A percentile compares a stretch with the other conserved stretches of the same genome.
Conservation (phyloP, 2,329 filamentous ascomycete genomes). For the Phialemonium atrogriseum region DNA sequence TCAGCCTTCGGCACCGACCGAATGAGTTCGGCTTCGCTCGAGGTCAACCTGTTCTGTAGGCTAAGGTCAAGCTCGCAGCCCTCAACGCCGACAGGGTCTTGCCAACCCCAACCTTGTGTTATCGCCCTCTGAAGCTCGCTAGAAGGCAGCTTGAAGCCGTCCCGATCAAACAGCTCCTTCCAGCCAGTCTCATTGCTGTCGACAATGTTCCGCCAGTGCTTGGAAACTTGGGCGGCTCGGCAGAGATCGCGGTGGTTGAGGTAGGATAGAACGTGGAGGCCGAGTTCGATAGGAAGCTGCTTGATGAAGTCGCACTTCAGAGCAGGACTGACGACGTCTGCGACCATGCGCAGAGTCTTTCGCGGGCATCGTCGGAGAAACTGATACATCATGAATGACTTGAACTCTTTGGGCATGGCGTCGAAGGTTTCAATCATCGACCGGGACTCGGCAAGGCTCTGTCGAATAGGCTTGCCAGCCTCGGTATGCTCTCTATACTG, state of each 20-base stretch:
- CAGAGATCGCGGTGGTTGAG: slow-evolving; percentile 82
- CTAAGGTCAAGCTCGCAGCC: slow-evolving; percentile 79
- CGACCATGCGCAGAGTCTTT: slow-evolving; percentile 81
- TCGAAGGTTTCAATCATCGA: slow-evolving; percentile 86
- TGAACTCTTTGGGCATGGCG: slow-evolving; percentile 81
- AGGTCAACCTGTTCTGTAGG: slow-evolving; percentile 41
- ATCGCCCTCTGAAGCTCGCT: slow-evolving; percentile 84
- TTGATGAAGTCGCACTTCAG: slow-evolving; percentile 89
- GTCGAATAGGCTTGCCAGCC: slow-evolving; percentile 28
- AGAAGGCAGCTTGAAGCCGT: slow-evolving; percentile 70
- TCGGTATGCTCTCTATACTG: slow-evolving; percentile 16
- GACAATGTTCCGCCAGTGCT: slow-evolving; percentile 82
- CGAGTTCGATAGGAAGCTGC: slow-evolving; percentile 76
- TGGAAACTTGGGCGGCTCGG: slow-evolving; percentile 85
- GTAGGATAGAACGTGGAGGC: slow-evolving; percentile 79
- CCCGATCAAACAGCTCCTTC: slow-evolving; percentile 83
- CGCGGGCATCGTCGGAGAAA: slow-evolving; percentile 81
- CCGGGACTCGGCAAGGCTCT: slow-evolving; percentile 69
- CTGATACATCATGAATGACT: slow-evolving; percentile 95
- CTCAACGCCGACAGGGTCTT: slow-evolving; percentile 68
- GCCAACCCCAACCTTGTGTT: slow-evolving; percentile 93
- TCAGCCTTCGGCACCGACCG: slow-evolving; percentile 31
- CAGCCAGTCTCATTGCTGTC: slow-evolving; percentile 92
- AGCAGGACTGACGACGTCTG: slow-evolving; percentile 85
- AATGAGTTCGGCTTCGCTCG: slow-evolving; percentile 43